Evolutionary conservation across 148 eudicot species (phyloP), one percentile per base, ranked within the genome.

Genomic region (Camellia sinensis): DNA sequence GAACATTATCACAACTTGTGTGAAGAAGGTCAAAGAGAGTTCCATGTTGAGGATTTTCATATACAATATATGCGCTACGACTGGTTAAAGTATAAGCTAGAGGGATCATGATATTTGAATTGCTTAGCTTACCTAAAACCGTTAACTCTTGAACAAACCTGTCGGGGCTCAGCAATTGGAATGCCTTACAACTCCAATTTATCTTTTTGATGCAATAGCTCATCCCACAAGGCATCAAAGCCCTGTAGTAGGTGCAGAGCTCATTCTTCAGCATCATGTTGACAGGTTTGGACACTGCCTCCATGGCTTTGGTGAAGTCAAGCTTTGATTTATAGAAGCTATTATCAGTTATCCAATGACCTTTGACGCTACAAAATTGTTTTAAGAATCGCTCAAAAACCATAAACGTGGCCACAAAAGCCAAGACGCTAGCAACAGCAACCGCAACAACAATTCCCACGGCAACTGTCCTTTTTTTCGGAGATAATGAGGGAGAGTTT

Each of bases 91-190:
- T 86, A 67, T 93, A 95, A 43, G 96, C 98, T 71, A 95, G 81
- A 71, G 98, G 98, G 67, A 84, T 85, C 97, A 95, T 93, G 75
- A 93, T 83, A 85, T 92, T 95, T 11, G 98, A 89, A 83, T 87
- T 93, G 83, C 74, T 90, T 78, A 91, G 75, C 90, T 85, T 89
- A 70, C 91, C 92, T 44, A 95, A 63, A 73, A 78, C 79, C 79
- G 83, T 82, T 7, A 95, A 84, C 89, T 93, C 98, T 78, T 84
- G 84, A 21, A 83, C 85, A 62, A 95, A 90, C 68, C 70, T 87
- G 40, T 90, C 93, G 15, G 80, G 92, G 85, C 71, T 84, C 18
- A 86, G 86, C 77, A 81, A 37, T 71, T 89, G 93, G 80, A 88
- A 85, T 52, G 90, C 82, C 79, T 86, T 90, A 79, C 89, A 92